Evolutionary conservation across 192 early-diverging fungal genomes (phyloP), one percentile per base, ranked within the genome.

Genomic region (Chytriomyces hyalinus): DNA sequence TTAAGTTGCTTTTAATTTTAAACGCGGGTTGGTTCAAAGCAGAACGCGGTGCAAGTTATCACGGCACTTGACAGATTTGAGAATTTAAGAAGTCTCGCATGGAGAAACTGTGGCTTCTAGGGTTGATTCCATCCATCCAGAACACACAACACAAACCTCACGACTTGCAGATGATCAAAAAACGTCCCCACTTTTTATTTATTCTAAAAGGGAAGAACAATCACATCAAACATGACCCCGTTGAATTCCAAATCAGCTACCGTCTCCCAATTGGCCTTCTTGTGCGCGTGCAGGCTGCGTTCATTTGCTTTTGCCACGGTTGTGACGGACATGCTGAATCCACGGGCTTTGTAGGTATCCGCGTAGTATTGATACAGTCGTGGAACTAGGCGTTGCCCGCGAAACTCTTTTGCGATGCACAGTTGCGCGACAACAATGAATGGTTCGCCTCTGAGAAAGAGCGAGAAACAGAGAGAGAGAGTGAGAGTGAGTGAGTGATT

Each of bases 371-470:
- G 17, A 49, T 80, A 80, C 75, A 80, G 62, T 44, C 45, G 22
- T 22, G 44, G 43, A 43, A 68, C 75, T 10, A 80, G 61, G 20
- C 63, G 26, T 26, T 70, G 65, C 24, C 79, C 79, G 24, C 79
- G 47, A 17, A 50, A 76, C 9, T 57, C 64, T 51, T 75, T 80
- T 15, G 79, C 79, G n/a, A 80, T 67, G 48, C 79, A 80, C 74
- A 80, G 61, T 43, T 80, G 79, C 24, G 48, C 79, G n/a, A 77
- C 65, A 9, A 80, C 45, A 22, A 78, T 53, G 61, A 68, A 80
- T 20, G 48, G 36, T 36, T 36, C 36, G 2, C 36, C 36, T 36
- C 36, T 36, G 36, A 36, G 4, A 0, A 36, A 4, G 36, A 36
- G 24, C 24, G 24, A 26, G 24, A 26, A 26, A 26, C 24, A 26